These are phyloP conservation scores for Wilcoxina mikolae DNA, from an alignment of 495 filamentous ascomycete species.

Conservation along the genomic window DNA sequence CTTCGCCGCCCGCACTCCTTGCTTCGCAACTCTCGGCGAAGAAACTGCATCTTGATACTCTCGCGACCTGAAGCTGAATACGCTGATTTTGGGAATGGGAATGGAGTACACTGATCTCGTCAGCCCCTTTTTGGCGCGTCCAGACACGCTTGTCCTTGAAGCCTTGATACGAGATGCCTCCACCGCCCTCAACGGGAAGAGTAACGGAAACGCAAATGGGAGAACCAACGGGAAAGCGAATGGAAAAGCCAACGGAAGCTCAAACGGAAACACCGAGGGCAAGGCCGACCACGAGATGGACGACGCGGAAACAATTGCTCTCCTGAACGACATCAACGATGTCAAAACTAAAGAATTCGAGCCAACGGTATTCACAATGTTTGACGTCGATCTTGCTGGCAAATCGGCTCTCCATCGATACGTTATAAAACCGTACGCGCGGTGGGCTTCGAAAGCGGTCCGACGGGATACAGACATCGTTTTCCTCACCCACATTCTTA, in stretches of 20 bases:
- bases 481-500: constrained; percentile 58
- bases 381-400: constrained; percentile 27
- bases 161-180: constrained; percentile 32
- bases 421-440: constrained; percentile 43
- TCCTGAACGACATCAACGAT: constrained; percentile 42
- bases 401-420: constrained; percentile 31
- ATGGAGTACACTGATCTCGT: constrained; percentile 13
- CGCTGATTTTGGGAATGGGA: too few relatives aligned
- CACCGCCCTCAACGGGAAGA: constrained; percentile 7
- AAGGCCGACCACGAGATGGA: constrained; percentile 17
- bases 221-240: constrained; percentile 12
- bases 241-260: constrained; percentile 14
- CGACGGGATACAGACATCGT: constrained; percentile 54
- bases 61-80: too few relatives aligned
- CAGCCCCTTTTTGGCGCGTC: constrained; percentile 37
- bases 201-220: constrained; percentile 12
- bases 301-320: constrained; percentile 26
- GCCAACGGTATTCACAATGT: constrained; percentile 32
- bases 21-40: too few relatives aligned
- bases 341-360: constrained; percentile 30
- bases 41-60: too few relatives aligned
- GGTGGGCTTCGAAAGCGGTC: constrained; percentile 40
- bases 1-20: too few relatives aligned
- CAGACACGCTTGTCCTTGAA: constrained; percentile 38
- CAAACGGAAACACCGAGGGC: constrained; percentile 12